These are phyloP conservation scores for Penicillium sp. DNA, from an alignment of 2,329 filamentous ascomycete genomes.

Conservation along the genomic window DNA sequence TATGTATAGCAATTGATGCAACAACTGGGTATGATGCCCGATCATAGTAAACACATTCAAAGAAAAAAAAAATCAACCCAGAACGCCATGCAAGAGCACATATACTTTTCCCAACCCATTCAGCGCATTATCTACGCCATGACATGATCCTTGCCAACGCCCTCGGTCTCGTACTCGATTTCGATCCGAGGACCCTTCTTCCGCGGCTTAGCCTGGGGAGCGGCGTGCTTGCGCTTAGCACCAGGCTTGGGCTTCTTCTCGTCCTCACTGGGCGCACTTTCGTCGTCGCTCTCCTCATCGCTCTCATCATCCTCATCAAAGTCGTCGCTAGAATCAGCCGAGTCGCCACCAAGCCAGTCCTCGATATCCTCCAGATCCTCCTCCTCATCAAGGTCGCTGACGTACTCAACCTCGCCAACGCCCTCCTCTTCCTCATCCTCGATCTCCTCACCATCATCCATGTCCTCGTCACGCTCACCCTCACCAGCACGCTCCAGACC, in stretches of 20 bases:
- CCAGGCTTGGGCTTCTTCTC: constrained; percentile 48
- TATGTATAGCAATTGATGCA: constrained; percentile 32
- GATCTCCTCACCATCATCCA: constrained; percentile 82
- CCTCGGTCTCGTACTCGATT: constrained; percentile 78
- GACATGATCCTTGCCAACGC: constrained; percentile 55
- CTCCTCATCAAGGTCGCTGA: constrained; percentile 80
- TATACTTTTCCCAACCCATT: constrained; percentile 26
- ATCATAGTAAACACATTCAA: constrained; percentile 26
- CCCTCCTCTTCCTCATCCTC: constrained; percentile 72
- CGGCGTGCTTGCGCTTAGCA: constrained; percentile 59
- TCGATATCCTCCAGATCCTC: constrained; percentile 90
- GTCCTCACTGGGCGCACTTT: constrained; percentile 48
- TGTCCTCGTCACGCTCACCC: constrained; percentile 78
- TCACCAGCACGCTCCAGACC: constrained; percentile 87
- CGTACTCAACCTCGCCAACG: constrained; percentile 83
- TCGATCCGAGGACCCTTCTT: constrained; percentile 68
- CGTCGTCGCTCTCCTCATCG: constrained; percentile 55
- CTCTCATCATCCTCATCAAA: constrained; percentile 55
- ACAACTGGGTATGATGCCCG: constrained; percentile 40
- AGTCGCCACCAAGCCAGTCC: constrained; percentile 84
- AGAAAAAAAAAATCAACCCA: constrained; percentile 19
- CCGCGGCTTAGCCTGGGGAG: constrained; percentile 56
- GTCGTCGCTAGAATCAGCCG: constrained; percentile 52
- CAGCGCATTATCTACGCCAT: constrained; percentile 36
- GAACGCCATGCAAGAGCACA: constrained; percentile 39